A percentile compares a stretch with the other conserved stretches of the same genome.
phyloP scores from a whole-genome alignment of 2,329 filamentous ascomycete species.

The Colletotrichum tamarilloi region DNA sequence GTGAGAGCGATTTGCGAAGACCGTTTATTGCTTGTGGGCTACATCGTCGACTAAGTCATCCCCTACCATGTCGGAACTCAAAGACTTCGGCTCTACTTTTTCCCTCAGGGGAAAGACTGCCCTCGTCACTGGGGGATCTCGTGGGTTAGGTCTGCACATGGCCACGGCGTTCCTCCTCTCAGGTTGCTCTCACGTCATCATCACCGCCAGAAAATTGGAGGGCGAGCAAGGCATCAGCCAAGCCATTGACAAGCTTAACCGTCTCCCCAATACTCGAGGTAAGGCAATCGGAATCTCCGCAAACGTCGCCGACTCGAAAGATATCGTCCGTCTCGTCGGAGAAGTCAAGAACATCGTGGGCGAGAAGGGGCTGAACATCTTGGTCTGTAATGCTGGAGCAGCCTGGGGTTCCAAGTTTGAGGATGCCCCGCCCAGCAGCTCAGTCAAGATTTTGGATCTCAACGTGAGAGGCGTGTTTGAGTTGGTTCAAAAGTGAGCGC shows the following conservation, averaged over 20 bases:
- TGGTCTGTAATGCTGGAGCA: slow-evolving; percentile 79
- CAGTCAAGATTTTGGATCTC: slow-evolving; percentile 74
- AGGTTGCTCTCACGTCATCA: slow-evolving; percentile 77
- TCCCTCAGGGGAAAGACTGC: slow-evolving; percentile 53
- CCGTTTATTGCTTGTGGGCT: not conserved
- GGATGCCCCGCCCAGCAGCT: slow-evolving; percentile 68
- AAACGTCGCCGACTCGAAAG: slow-evolving; percentile 70
- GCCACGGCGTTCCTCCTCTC: slow-evolving; percentile 73
- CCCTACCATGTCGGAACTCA: slow-evolving; percentile 42
- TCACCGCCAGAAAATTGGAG: slow-evolving; percentile 76
- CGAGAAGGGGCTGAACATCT: slow-evolving; percentile 69
- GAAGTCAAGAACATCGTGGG: slow-evolving; percentile 64
- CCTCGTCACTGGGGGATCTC: slow-evolving; percentile 60
- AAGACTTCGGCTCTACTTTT: slow-evolving; percentile 43
- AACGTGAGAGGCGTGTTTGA: slow-evolving; percentile 80
- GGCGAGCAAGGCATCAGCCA: slow-evolving; percentile 67
- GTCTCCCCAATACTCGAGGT: slow-evolving; percentile 62
- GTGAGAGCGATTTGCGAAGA: no score
- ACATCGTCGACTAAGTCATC: not conserved
- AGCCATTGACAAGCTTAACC: slow-evolving; percentile 74
- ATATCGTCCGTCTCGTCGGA: slow-evolving; percentile 64
- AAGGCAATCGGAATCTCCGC: slow-evolving; percentile 73
- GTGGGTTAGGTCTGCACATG: slow-evolving; percentile 68
- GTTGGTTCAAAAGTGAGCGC: slow-evolving; percentile 67
- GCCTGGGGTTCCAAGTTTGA: slow-evolving; percentile 78